Evolutionary conservation across 1,284 basidiomycete species (phyloP).

Genomic region (Fomitopsis betulina): DNA sequence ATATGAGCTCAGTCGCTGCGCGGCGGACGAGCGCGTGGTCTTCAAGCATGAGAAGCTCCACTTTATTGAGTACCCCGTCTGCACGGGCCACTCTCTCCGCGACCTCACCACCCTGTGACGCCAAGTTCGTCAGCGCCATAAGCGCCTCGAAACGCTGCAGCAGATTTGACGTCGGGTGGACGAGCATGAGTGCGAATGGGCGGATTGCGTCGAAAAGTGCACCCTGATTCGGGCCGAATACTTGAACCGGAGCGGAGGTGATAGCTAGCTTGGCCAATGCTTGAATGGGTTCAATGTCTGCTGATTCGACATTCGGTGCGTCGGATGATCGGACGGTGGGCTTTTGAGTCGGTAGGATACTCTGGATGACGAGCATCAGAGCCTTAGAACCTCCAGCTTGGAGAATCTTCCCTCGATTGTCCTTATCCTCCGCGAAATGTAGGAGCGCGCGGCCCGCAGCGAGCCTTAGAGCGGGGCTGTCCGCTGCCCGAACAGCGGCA

Average conservation of each 20-base stretch:
- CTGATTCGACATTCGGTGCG: conserved; percentile 33
- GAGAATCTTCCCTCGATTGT: conserved; percentile 74
- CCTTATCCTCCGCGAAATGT: conserved; percentile 71
- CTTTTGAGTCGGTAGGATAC: conserved; percentile 24
- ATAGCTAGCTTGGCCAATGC: conserved; percentile 92
- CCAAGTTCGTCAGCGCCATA: conserved; percentile 95
- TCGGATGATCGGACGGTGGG: conserved; percentile 17
- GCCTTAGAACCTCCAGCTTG: conserved; percentile 82
- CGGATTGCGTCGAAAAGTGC: conserved; percentile 77
- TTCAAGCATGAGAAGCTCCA: conserved; percentile 82
- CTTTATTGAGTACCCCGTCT: conserved; percentile 59
- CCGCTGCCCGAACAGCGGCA: conserved; percentile 47
- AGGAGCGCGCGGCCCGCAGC: conserved; percentile 58
- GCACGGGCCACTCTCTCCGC: conserved; percentile 59
- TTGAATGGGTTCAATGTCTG: conserved; percentile 71
- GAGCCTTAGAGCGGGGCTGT: conserved; percentile 51
- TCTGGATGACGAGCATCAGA: conserved; percentile 57
- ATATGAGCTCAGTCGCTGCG: conserved; percentile 89
- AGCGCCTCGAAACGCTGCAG: conserved; percentile 89
- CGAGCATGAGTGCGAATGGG: conserved; percentile 70
- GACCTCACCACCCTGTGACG: conserved; percentile 70
- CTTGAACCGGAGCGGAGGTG: conserved; percentile 83
- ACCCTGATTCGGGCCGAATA: conserved; percentile 81
- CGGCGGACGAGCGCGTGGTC: conserved; percentile 81
- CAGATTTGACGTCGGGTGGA: conserved; percentile 61